Percentiles rank a stretch among this genome's conserved stretches.
Conservation (phyloP, 2,329 filamentous ascomycete species). For the Fusarium virguliforme region DNA sequence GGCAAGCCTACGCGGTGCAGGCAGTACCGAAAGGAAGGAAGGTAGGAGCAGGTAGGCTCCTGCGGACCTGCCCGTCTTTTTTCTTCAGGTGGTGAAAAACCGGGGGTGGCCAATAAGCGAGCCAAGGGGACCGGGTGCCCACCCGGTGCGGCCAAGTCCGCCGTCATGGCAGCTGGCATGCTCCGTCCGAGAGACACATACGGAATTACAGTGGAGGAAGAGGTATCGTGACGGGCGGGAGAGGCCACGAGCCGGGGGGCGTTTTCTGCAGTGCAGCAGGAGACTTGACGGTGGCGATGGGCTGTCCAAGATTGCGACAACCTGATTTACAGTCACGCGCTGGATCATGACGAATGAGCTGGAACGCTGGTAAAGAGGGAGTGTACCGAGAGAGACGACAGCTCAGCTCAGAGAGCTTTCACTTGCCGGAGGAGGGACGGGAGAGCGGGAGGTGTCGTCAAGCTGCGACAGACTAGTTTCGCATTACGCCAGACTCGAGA, state of each 20-base stretch:
- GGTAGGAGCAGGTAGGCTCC: not conserved
- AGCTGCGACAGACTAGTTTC: constrained; percentile 35
- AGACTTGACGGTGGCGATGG: constrained; percentile 27
- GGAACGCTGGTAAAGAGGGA: constrained; percentile 8
- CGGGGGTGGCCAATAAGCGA: constrained; percentile 29
- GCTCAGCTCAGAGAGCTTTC: not conserved
- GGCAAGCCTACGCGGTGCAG: constrained; percentile 5
- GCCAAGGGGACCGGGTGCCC: constrained; percentile 33
- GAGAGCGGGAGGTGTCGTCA: constrained; percentile 40
- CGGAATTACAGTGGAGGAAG: constrained; percentile 9
- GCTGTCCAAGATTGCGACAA: constrained; percentile 14
- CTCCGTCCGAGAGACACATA: constrained; percentile 1
- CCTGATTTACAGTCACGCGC: constrained; percentile 32
- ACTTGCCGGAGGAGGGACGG: constrained; percentile 28
- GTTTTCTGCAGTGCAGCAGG: not conserved
- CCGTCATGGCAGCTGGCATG: constrained; percentile 11
- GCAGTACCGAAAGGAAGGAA: not conserved
- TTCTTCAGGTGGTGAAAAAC: constrained; percentile 29
- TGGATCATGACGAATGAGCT: constrained; percentile 28
- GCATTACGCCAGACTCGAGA: constrained; percentile 34
- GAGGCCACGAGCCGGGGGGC: constrained; percentile 30
- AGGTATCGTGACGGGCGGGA: constrained; percentile 22
- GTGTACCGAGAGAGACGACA: constrained; percentile 11
- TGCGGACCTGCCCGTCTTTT: constrained; percentile 33
- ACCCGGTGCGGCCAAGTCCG: constrained; percentile 44